A percentile compares a stretch with the other conserved stretches of the same genome.
Conservation (phyloP, 805 yeast species). For the Candida tammaniensis region DNA sequence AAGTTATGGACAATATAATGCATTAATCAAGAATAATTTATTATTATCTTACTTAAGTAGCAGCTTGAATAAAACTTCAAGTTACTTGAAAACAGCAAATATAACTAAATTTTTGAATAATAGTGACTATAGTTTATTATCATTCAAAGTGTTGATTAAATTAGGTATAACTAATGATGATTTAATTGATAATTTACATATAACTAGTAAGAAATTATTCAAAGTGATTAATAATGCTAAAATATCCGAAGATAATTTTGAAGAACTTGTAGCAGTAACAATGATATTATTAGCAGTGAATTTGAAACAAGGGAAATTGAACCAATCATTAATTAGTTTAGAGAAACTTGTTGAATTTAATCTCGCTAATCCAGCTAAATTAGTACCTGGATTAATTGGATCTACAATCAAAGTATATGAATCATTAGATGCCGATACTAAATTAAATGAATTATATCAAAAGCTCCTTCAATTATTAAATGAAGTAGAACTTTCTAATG, state of each 20-base stretch:
- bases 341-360: constrained; percentile 25
- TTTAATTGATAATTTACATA: constrained; percentile 15
- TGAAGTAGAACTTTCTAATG: constrained; percentile 6
- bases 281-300: constrained; percentile 29
- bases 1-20: constrained; percentile 37
- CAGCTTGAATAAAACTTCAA: constrained; percentile 27
- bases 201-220: constrained; percentile 20
- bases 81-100: constrained; percentile 17
- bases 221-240: constrained; percentile 14
- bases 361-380: constrained; percentile 13
- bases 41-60: constrained; percentile 40
- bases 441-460: constrained; percentile 23
- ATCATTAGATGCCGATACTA: constrained; percentile 29
- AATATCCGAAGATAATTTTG: constrained; percentile 6
- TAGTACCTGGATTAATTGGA: constrained; percentile 51
- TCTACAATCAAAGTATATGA: constrained; percentile 51
- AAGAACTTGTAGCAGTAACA: constrained; percentile 22
- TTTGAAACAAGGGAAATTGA: constrained; percentile 18
- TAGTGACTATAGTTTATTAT: constrained; percentile 30
- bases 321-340: constrained; percentile 32
- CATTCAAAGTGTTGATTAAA: constrained; percentile 27
- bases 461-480: constrained; percentile 17
- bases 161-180: constrained; percentile 28
- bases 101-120: constrained; percentile 16
- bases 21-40: constrained; percentile 43